phyloP scores from a whole-genome alignment of 805 yeast species.

The Kluyveromyces wickerhamii region DNA sequence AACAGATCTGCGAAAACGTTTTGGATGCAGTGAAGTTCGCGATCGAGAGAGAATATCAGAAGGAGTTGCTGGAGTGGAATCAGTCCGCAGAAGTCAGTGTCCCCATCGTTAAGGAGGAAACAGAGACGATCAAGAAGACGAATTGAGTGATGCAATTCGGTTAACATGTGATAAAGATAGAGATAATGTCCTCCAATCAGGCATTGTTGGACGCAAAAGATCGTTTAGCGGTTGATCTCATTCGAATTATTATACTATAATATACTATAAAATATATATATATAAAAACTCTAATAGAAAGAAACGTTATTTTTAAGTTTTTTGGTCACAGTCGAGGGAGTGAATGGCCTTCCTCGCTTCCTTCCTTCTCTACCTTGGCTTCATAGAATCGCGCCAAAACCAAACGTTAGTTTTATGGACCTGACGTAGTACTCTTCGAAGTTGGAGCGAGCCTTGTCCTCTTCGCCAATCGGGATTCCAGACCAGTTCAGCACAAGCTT shows the following conservation, averaged over 20 bases:
- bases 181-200: too few relatives aligned
- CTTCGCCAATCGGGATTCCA: slow-evolving; percentile 94
- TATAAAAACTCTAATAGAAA: background rate
- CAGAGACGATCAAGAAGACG: slow-evolving; percentile 12
- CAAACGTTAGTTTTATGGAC: slow-evolving; percentile 85
- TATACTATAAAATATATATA: background rate
- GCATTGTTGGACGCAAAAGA: too few relatives aligned
- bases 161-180: too few relatives aligned
- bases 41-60: slow-evolving; percentile 68
- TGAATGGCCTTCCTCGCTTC: too few relatives aligned
- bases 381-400: slow-evolving; percentile 84
- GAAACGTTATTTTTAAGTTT: too few relatives aligned
- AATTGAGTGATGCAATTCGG: background rate
- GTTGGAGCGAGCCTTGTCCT: slow-evolving; percentile 74
- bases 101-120: slow-evolving; percentile 40
- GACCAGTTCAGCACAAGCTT: slow-evolving; percentile 66
- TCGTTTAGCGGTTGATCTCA: too few relatives aligned
- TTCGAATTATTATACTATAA: background rate
- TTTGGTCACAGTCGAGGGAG: too few relatives aligned
- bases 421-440: slow-evolving; percentile 85
- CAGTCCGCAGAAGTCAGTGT: slow-evolving; percentile 41
- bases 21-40: slow-evolving; percentile 79
- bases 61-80: slow-evolving; percentile 72
- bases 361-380: too few relatives aligned
- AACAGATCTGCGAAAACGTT: slow-evolving; percentile 62